Base-by-base conservation (phyloP, 164 flowering plant genomes). In the Vitis rupestris region DNA sequence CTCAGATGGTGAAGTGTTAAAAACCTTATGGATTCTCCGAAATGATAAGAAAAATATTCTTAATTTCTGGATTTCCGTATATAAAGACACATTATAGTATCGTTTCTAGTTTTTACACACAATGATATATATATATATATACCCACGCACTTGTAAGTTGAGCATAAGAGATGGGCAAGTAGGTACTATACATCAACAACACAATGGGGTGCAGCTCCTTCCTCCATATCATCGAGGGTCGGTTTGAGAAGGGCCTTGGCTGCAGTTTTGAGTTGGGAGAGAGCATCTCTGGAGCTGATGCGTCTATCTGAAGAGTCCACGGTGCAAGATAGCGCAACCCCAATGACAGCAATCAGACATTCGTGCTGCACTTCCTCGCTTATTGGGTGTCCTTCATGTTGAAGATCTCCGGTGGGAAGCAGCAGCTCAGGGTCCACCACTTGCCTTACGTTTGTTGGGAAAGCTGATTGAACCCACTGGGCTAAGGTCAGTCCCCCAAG, bases 301-400 rank as follows among this genome's bases (percentile, higher is more conserved):
- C 87, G 77, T 0, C 16, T 70, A 3, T 70, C 74, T 7, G 80
- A 74, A 37, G 74, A 71, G 7, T 66, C 73, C 0, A 10, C 51
- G 12, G 79, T 54, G 71, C 87, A 83, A 37, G 80, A 71, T 29
- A 83, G 65, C 19, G 77, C 87, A 65, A 76, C 66, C 1, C 69
- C 70, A 14, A 81, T 9, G 47, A 79, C 60, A 1, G 68, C 65
- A 9, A 19, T 50, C 59, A 77, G 30, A 29, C 80, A 73, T 58
- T 75, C 69, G 14, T 11, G 37, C 23, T 65, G 60, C 9, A 14
- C 10, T 15, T 59, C 59, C 27, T 19, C 44, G 19, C 58, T 52
- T 12, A 47, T 48, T 31, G n/a, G 3, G 2, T 62, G 47, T 1
- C 50, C 63, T 9, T 56, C 14, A 15, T 11, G 37, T 0, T 37